Conservation (phyloP, 2,329 filamentous ascomycete genomes). For the Claviceps sp. region DNA sequence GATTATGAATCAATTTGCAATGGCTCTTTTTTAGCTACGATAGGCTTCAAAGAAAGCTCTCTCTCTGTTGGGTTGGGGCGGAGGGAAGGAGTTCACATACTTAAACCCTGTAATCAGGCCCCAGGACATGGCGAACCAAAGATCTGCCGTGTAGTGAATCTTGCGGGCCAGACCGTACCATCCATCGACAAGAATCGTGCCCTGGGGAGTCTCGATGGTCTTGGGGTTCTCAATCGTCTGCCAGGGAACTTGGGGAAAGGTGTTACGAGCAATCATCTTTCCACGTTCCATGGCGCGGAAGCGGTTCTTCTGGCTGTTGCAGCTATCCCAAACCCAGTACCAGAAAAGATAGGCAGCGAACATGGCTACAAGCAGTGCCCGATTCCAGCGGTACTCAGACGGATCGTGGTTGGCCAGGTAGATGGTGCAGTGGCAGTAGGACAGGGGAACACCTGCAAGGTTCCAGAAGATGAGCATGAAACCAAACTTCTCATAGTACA, state of each 20-base stretch:
- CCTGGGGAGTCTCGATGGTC: constrained; percentile 57
- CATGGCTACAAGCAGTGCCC: constrained; percentile 48
- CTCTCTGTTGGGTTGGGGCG: no score
- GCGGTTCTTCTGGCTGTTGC: constrained; percentile 87
- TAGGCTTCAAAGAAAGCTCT: neutral
- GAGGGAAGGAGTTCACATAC: constrained; percentile 11
- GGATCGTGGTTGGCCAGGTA: constrained; percentile 78
- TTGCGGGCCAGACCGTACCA: constrained; percentile 70
- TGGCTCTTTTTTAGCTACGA: neutral
- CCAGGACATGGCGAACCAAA: constrained; percentile 36
- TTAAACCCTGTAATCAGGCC: constrained; percentile 37
- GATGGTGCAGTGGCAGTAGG: constrained; percentile 87
- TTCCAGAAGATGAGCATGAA: constrained; percentile 99
- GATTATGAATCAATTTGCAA: neutral
- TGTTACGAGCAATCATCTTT: constrained; percentile 53
- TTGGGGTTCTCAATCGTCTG: constrained; percentile 69
- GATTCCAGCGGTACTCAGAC: constrained; percentile 63
- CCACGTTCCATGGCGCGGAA: constrained; percentile 73
- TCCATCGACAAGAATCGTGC: constrained; percentile 68
- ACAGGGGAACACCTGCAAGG: constrained; percentile 77
- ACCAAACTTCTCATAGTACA: constrained; percentile 94
- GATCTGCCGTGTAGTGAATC: constrained; percentile 36
- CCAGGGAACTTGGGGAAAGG: constrained; percentile 88
- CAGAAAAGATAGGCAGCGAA: constrained; percentile 64
- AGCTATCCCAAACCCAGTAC: constrained; percentile 88